Conservation (phyloP, 73 alveolate species). For the Paramecium primaurelia region DNA sequence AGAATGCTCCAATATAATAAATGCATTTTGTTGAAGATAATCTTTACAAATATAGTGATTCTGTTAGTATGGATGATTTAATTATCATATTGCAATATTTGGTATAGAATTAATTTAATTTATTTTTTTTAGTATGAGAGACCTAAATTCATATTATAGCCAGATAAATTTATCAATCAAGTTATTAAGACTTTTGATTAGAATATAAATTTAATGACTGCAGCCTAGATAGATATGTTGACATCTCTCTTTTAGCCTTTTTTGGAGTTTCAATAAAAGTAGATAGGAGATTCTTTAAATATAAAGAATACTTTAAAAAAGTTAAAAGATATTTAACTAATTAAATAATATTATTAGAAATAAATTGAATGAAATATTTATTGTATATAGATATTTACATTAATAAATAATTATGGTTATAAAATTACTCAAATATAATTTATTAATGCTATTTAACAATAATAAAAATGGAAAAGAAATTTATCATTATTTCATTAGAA, state of each 20-base stretch:
- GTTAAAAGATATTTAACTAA: background rate
- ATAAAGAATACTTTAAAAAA: background rate
- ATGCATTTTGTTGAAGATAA: slow-evolving; percentile 14
- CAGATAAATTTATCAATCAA: background rate
- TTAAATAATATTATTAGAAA: background rate
- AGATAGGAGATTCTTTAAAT: background rate
- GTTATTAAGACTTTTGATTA: background rate
- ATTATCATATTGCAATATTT: slow-evolving; percentile 13
- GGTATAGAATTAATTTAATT: background rate
- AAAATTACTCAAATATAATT: background rate
- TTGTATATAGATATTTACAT: background rate
- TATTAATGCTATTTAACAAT: background rate
- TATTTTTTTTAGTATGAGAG: background rate
- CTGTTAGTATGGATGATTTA: background rate
- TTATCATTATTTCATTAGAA: background rate
- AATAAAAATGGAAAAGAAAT: background rate
- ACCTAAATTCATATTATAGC: slow-evolving; percentile 23
- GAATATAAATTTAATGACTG: background rate
- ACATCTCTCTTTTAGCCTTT: background rate
- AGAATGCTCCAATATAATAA: background rate
- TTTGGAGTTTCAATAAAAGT: background rate
- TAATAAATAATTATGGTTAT: background rate
- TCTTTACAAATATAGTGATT: background rate
- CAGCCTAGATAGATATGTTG: background rate
- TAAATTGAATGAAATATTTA: background rate